Evolutionary conservation across 345 rosid genomes (phyloP).

Genomic region (Diplotaxis tenuifolia): DNA sequence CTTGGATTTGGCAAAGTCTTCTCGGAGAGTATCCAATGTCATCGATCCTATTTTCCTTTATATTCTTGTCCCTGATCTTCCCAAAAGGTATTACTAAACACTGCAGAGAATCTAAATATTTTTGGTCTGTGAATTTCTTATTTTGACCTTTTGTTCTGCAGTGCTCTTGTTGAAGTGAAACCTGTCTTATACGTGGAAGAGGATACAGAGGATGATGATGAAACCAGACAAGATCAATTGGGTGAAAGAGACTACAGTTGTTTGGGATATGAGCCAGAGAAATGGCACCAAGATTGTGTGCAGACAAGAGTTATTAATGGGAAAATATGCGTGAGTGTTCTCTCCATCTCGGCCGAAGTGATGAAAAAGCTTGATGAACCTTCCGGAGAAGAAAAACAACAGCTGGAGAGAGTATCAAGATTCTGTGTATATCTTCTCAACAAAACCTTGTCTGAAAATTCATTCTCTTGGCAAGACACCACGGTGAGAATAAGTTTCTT

Average conservation of each 20-base stretch:
- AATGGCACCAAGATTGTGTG: constrained; percentile 78
- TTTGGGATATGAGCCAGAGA: constrained; percentile 64
- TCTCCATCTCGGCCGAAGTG: constrained; percentile 56
- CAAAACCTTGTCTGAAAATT: constrained; percentile 51
- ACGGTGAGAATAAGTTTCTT: constrained; percentile 48
- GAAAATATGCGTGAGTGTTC: constrained; percentile 55
- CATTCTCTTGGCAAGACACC: constrained; percentile 68
- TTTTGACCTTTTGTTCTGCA: constrained; percentile 39
- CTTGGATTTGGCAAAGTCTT: constrained; percentile 47
- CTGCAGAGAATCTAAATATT: neutral
- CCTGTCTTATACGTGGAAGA: constrained; percentile 65
- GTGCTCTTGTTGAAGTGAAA: constrained; percentile 89
- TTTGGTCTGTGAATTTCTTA: neutral
- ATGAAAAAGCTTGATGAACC: constrained; percentile 42
- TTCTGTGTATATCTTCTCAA: constrained; percentile 79
- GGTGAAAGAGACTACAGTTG: constrained; percentile 25
- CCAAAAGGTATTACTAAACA: constrained; percentile 68
- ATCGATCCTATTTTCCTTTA: constrained; percentile 62
- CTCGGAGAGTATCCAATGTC: constrained; percentile 32
- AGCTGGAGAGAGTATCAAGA: constrained; percentile 50
- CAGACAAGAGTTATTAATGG: constrained; percentile 62
- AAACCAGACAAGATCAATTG: constrained; percentile 27
- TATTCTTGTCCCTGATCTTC: constrained; percentile 77
- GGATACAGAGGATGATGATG: constrained; percentile 40
- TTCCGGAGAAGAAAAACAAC: constrained; percentile 32